phyloP scores from a whole-genome alignment of 2,329 filamentous ascomycete genomes.

The Trichophyton mentagrophytes region DNA sequence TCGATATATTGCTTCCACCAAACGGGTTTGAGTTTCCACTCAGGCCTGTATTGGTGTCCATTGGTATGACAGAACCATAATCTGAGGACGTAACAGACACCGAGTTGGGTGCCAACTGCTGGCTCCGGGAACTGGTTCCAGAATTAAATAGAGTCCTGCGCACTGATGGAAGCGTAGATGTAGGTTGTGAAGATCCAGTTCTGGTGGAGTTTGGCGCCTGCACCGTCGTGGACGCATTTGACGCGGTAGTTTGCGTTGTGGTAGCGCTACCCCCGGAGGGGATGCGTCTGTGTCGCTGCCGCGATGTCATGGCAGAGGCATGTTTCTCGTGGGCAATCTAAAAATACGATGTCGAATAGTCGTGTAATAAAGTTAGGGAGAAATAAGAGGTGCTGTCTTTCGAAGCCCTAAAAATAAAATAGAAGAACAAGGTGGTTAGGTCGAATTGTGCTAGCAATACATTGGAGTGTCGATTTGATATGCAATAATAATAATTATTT shows the following conservation, averaged over 20 bases:
- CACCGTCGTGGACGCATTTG: slow-evolving; percentile 8
- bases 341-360: background rate
- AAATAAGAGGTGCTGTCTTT: background rate
- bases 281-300: slow-evolving; percentile 10
- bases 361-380: background rate
- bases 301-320: slow-evolving; percentile 5
- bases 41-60: background rate
- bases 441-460: background rate
- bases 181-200: background rate
- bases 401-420: background rate
- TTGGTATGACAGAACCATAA: slow-evolving; percentile 4
- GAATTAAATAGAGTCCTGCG: slow-evolving; percentile 12
- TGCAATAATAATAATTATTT: background rate
- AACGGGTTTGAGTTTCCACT: background rate
- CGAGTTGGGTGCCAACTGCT: slow-evolving; percentile 2
- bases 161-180: slow-evolving; percentile 6
- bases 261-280: slow-evolving; percentile 10
- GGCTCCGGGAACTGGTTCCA: slow-evolving; percentile 1
- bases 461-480: background rate
- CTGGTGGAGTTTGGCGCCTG: slow-evolving; percentile 1
- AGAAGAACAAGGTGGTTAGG: background rate
- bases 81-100: background rate
- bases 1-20: background rate
- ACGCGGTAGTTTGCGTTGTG: slow-evolving; percentile 4
- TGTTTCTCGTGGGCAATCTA: background rate